Evolutionary conservation across 2,329 filamentous ascomycete genomes (phyloP), one percentile per base, ranked within the genome.

Genomic region (Chaetothyriales sp.): DNA sequence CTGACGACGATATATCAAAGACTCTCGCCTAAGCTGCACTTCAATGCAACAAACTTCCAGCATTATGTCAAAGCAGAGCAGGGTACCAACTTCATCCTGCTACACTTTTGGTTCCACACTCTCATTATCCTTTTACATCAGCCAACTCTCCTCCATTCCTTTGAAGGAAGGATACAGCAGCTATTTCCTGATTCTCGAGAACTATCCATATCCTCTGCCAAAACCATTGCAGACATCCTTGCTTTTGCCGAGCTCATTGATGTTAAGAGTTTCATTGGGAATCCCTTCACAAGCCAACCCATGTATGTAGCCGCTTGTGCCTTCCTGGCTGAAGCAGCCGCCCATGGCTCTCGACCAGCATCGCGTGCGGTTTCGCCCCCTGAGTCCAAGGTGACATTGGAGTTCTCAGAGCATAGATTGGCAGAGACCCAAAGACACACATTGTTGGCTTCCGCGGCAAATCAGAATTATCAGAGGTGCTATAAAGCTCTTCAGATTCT

Each of bases 291-390:
- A 0, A 87, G 84, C 46, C 87, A 94, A 65, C 87, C 87, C 0
- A 93, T 93, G 61, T 94, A 93, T 60, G 90, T 94, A 53, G 87
- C 87, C 0, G 87, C 86, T 0, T 93, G 86, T 62, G 87, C 87
- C 0, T 94, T 94, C 59, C 70, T 94, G 15, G 86, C 87, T 69
- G 87, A 94, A 63, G 86, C 84, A 3, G 81, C 79, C 2, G 77
- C 83, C 55, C 81, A 82, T 19, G 83, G 83, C 0, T 79, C 75
- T 2, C 74, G 81, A 52, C 73, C 80, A 18, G 64, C 81, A 25
- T 85, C 83, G 0, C 73, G 79, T 49, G 78, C 80, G 36, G 63
- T 69, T 1, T 77, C 76, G 0, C 78, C 77, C 1, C 69, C 72
- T 22, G 10, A 19, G 28, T 44, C 47, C 9, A 22, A 48, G 32